Base-by-base conservation (phyloP, 2,329 filamentous ascomycete genomes). In the Cercospora nicotianae region DNA sequence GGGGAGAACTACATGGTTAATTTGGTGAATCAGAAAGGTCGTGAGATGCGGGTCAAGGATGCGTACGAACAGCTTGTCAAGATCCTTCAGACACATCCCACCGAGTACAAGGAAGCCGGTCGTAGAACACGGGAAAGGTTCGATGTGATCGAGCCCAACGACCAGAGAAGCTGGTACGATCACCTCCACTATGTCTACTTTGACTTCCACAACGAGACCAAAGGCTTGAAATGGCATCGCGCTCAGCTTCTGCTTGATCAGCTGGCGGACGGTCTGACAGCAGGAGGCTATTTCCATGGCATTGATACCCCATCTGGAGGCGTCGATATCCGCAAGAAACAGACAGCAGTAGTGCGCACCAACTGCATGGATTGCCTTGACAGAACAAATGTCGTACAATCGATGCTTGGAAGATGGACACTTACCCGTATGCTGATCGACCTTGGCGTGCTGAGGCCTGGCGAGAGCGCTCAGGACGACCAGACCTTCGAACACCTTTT, bases 321-420 rank as follows among this genome's bases (percentile, higher is more conserved):
- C 18, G 85, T 97, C 12, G 94, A 98, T 74, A 87, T 93, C 36
- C 89, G 93, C 71, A 90, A 87, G 69, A 86, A 88, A 71, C 95
- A 99, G 83, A 92, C 89, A 1, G 93, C 92, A 69, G 94, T 98
- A 16, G 94, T 99, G 71, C 90, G 95, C 64, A 97, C 95, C 45
- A 99, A 99, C 80, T 99, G 95, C 82, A 99, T 99, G 95, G 95
- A 99, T 81, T 99, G 96, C 73, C 87, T 99, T 13, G 95, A 99
- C 80, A 91, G 95, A 63, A 99, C 95, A 63, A 99, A 99, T 75
- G 94, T 99, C 6, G 93, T 99, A 3, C 95, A 99, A 81, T 96
- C 93, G 79, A 97, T 98, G 91, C 87, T 99, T 67, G 95, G 92
- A 9, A 90, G 94, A 62, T 94, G 90, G 87, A 91, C 92, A 13